Base-by-base conservation (phyloP, 495 filamentous ascomycete genomes). In the Tuber borchii region DNA sequence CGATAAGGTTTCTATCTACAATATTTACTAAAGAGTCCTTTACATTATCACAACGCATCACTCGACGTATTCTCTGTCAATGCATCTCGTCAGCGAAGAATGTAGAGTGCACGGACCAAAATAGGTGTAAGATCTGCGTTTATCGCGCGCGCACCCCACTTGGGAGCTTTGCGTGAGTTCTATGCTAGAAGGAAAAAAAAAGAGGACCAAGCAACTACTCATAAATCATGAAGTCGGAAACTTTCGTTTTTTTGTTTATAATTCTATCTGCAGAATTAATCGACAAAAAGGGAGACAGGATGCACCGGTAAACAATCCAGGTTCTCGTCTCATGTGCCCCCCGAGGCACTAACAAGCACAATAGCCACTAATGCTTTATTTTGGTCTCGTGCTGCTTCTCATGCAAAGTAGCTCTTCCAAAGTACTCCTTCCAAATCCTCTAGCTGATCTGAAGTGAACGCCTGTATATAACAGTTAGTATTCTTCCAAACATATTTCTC, bases 351-450 rank as follows among this genome's bases (percentile, higher is more conserved):
- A 17, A 31, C 26, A 61, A 8, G 8, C 22, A n/a, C n/a, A 61
- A 61, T 61, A 26, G 10, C 31, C 34, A 65, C 26, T 14, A 65
- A 65, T 34, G 14, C 26, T 65, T 34, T 4, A 69, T 70, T 5
- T 26, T 70, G 51, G 43, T 69, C 44, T 39, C 42, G n/a, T n/a
- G 48, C 31, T 48, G 20, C 40, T 75, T 31, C n/a, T 78, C 87
- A 98, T 74, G 95, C 95, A 87, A 98, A 99, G 83, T 99, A 99
- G 82, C 94, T 97, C 90, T 98, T 98, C 96, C 96, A 99, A 74
- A 99, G 87, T 51, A 98, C 96, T 68, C 95, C 95, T 80, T 97
- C 94, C 34, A 99, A 85, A 83, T 98, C 95, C 83, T 97, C 95
- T 1, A 98, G 87, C 82, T 99, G 95, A 79, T 97, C 95, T 31